phyloP scores from a whole-genome alignment of 225 moss, liverwort and hornwort genomes.

The Pleurozium schreberi region DNA sequence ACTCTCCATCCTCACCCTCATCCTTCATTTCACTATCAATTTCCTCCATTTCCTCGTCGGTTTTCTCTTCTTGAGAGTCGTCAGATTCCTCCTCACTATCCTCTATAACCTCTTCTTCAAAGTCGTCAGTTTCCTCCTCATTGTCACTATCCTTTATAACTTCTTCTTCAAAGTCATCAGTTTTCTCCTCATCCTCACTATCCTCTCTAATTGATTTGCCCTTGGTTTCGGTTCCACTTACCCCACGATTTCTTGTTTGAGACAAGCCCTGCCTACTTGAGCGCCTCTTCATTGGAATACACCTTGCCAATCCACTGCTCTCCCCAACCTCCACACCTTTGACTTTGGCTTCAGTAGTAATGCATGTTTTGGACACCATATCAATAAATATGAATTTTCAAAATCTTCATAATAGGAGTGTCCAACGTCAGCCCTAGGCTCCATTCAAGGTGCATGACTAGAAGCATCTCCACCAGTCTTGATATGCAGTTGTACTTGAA shows the following conservation, averaged over 20 bases:
- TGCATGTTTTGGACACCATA: no score
- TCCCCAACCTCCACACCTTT: accelerated
- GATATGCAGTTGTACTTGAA: no score
- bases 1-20: background rate
- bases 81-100: background rate
- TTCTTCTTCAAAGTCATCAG: accelerated
- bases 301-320: background rate
- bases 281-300: accelerated
- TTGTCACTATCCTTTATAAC: background rate
- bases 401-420: no score
- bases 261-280: background rate
- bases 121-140: no score
- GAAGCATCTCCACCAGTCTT: no score
- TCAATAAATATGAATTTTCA: no score
- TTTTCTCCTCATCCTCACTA: background rate
- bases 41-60: background rate
- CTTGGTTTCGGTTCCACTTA: background rate
- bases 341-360: no score
- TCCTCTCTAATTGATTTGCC: background rate
- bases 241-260: accelerated
- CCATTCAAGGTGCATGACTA: no score
- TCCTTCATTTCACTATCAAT: background rate
- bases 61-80: background rate
- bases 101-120: no score
- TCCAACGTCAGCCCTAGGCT: no score